Conservation (phyloP, 257 asterid genomes). For the Lantana camara region DNA sequence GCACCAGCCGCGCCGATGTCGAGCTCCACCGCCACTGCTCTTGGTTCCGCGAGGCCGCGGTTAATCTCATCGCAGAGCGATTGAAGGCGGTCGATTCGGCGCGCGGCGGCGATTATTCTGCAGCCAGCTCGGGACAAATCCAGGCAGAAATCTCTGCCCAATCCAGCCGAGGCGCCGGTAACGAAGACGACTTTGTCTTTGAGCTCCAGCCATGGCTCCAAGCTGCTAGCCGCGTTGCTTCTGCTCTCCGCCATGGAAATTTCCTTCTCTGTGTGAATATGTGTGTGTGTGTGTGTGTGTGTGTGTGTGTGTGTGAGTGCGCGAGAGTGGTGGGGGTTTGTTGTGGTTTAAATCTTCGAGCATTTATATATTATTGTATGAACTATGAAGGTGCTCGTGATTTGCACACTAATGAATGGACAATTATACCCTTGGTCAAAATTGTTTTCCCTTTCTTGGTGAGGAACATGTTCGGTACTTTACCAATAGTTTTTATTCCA, state of each 20-base stretch:
- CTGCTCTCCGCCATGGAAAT: slow-evolving; percentile 22
- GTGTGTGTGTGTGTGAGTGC: not conserved
- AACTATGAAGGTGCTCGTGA: not conserved
- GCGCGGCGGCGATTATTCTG: slow-evolving; percentile 69
- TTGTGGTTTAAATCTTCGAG: not conserved
- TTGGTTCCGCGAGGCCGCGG: not conserved
- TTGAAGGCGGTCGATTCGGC: slow-evolving; percentile 53
- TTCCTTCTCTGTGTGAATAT: not conserved
- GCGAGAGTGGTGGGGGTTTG: not conserved
- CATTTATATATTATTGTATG: not conserved
- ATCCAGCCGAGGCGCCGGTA: slow-evolving; percentile 87
- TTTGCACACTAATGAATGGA: not conserved
- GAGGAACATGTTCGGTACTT: not conserved
- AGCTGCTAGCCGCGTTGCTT: slow-evolving; percentile 14
- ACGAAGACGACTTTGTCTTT: slow-evolving; percentile 64
- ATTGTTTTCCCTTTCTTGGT: not conserved
- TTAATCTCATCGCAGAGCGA: slow-evolving; percentile 67
- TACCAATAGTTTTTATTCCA: too few species aligned
- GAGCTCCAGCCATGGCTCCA: slow-evolving; percentile 73
- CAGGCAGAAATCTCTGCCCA: slow-evolving; percentile 68
- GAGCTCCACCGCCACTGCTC: slow-evolving; percentile 68
- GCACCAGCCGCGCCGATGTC: slow-evolving; percentile 46
- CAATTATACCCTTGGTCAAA: not conserved
- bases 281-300: too few species aligned
- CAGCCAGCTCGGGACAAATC: slow-evolving; percentile 75